A percentile compares a stretch with the other conserved stretches of the same genome.
Evolutionary conservation across 495 filamentous ascomycete species (phyloP).

Genomic region (Aspergillus cavernicola): DNA sequence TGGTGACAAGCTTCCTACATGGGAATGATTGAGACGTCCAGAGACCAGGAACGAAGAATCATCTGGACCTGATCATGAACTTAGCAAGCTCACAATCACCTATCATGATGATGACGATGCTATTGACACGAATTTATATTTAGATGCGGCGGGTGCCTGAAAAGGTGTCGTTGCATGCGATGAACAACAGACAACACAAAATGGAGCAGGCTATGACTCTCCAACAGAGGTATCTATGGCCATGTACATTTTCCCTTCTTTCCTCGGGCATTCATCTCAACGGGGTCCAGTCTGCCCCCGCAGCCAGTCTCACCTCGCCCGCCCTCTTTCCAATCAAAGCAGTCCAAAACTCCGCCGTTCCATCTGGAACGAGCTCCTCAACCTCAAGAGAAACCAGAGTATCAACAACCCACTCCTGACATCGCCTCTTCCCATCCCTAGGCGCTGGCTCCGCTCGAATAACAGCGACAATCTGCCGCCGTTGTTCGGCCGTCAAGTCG

Average conservation of each 20-base stretch:
- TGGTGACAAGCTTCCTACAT: too few species aligned
- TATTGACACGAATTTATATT: too few species aligned
- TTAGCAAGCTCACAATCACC: too few species aligned
- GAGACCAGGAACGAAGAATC: too few species aligned
- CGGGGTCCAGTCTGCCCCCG: neutral
- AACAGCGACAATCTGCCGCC: conserved; percentile 2
- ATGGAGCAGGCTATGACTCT: too few species aligned
- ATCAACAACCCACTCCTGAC: conserved; percentile 19
- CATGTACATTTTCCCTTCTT: neutral
- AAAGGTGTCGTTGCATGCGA: too few species aligned
- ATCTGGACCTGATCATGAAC: too few species aligned
- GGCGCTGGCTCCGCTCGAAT: conserved; percentile 11
- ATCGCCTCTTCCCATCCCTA: conserved; percentile 9
- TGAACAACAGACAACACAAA: too few species aligned
- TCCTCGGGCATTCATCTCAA: neutral
- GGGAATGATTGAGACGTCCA: too few species aligned
- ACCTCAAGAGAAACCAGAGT: conserved; percentile 18
- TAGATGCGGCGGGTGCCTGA: too few species aligned
- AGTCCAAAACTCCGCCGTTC: conserved; percentile 15
- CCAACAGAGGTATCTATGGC: neutral
- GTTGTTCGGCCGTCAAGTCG: conserved; percentile 6
- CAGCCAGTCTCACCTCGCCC: neutral
- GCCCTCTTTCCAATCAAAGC: conserved; percentile 10
- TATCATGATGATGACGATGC: too few species aligned
- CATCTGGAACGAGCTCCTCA: conserved; percentile 14